Base-by-base conservation (phyloP, 2,329 filamentous ascomycete species). In the Claviceps pazoutovae region DNA sequence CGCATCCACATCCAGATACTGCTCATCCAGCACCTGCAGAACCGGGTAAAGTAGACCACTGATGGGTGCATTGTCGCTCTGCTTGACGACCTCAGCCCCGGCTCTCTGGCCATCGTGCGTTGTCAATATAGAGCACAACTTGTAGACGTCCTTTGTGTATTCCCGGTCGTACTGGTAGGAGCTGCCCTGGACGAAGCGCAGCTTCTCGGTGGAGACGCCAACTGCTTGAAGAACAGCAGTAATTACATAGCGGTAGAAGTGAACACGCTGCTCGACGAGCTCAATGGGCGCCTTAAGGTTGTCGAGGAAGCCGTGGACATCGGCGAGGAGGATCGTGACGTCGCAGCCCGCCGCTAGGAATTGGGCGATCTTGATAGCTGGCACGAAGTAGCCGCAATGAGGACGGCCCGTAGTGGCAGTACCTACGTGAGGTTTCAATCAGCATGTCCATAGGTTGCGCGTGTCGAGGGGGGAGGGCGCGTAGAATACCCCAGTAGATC, bases 61-160 rank as follows among this genome's bases (percentile, higher is more conserved):
- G 43, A 91, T 66, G 1, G 84, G 78, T 6, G 84, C 79, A 61
- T 91, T 89, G 52, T 80, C 78, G 3, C 84, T 82, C 72, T 97
- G 89, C 75, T 97, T 97, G 58, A 98, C 91, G 7, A 97, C 81
- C 68, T 97, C 93, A 1, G 88, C 86, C 41, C 91, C 91, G 0
- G 91, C 90, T 69, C 88, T 93, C 69, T 89, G 88, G 16, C 89
- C 88, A 62, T 93, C 83, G 63, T 90, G 82, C 68, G 89, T 82
- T 14, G 83, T 83, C 5, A 85, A 79, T 50, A 87, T 68, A 3
- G 79, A 79, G 46, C 76, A 78, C 57, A 97, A 66, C 63, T 85
- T 82, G 71, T 90, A 91, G 37, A 95, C 70, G 64, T 97, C 91
- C 86, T 95, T 93, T 54, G 83, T 80, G 71, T 96, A 97, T 43